Evolutionary conservation across 2,329 filamentous ascomycete genomes (phyloP).

Genomic region (Ciborinia camelliae): DNA sequence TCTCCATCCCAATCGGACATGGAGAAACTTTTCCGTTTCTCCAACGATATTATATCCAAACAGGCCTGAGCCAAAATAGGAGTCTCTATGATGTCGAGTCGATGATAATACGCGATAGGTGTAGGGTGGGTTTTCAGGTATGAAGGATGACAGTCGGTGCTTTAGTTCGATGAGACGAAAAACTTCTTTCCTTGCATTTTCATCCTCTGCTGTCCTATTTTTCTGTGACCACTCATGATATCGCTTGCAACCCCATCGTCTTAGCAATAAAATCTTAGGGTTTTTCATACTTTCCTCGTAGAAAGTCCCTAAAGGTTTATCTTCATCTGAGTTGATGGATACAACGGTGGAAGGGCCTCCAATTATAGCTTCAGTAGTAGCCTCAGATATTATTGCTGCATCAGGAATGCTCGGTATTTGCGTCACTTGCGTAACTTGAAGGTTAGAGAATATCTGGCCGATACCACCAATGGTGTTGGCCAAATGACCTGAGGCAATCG

Average conservation of each 20-base stretch:
- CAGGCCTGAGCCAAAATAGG: not conserved
- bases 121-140: not conserved
- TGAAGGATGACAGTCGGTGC: not conserved
- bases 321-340: not conserved
- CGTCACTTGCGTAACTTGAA: not conserved
- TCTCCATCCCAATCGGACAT: not conserved
- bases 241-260: constrained; percentile 1
- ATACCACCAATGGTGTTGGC: too few relatives aligned
- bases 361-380: not conserved
- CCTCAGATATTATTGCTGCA: not conserved
- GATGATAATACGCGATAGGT: not conserved
- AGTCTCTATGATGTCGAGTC: not conserved
- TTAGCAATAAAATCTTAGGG: not conserved
- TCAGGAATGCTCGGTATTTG: not conserved
- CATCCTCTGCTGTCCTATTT: not conserved
- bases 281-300: not conserved
- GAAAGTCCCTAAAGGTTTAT: too few relatives aligned
- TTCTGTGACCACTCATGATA: not conserved
- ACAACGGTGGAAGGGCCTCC: not conserved
- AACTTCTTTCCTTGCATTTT: not conserved
- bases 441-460: not conserved
- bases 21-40: not conserved
- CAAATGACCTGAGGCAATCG: not conserved
- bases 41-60: not conserved
- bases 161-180: constrained; percentile 8